A percentile compares a stretch with the other conserved stretches of the same genome.
These are phyloP conservation scores for Pyrenochaeta sp. DNA, from an alignment of 2,329 filamentous ascomycete genomes.

Conservation along the genomic window DNA sequence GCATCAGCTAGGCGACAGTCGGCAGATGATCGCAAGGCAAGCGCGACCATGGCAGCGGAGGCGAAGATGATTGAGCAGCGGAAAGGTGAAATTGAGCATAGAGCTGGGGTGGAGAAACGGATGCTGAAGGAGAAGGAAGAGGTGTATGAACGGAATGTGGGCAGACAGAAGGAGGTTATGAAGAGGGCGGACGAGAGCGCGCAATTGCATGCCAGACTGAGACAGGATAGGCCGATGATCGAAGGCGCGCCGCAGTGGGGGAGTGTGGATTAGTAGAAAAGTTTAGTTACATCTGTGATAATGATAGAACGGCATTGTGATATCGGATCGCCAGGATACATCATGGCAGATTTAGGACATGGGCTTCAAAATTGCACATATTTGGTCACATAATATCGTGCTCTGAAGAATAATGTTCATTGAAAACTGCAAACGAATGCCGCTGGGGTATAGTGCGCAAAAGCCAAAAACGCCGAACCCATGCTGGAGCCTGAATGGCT, in stretches of 20 bases:
- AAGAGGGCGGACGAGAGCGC: constrained; percentile 43
- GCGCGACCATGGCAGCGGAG: constrained; percentile 24
- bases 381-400: too few species aligned
- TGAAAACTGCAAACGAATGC: neutral
- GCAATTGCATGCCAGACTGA: constrained; percentile 38
- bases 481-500: neutral
- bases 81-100: constrained; percentile 38
- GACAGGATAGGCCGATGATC: constrained; percentile 38
- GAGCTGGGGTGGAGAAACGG: constrained; percentile 32
- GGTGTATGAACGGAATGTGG: constrained; percentile 42
- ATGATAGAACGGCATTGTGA: too few species aligned
- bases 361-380: too few species aligned
- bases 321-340: too few species aligned
- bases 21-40: constrained; percentile 34
- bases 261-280: constrained; percentile 31
- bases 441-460: neutral
- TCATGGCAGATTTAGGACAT: too few species aligned
- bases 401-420: neutral
- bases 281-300: too few species aligned
- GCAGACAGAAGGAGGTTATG: constrained; percentile 40
- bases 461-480: neutral
- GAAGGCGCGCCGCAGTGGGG: constrained; percentile 37
- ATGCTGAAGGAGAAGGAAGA: constrained; percentile 45
- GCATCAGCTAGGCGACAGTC: constrained; percentile 24
- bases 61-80: constrained; percentile 31